These are phyloP conservation scores for Cytospora piceicola DNA, from an alignment of 2,329 filamentous ascomycete species.

Conservation along the genomic window DNA sequence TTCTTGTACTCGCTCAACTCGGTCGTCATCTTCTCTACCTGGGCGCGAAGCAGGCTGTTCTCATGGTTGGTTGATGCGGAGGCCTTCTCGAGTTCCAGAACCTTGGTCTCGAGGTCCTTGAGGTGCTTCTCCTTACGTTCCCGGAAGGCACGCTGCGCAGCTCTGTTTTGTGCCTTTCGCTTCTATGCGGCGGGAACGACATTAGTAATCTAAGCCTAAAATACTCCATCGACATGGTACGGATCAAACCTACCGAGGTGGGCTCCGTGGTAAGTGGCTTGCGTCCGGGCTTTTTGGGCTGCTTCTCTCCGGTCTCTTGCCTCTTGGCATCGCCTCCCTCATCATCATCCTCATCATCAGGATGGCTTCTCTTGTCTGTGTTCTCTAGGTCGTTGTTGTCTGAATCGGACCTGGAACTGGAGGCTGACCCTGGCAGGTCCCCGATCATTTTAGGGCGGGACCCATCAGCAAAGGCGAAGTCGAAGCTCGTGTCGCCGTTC, in stretches of 20 bases:
- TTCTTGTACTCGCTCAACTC: slow-evolving; percentile 93
- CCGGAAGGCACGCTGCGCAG: slow-evolving; percentile 89
- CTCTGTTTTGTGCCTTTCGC: slow-evolving; percentile 93
- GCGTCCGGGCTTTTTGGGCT: slow-evolving; percentile 91
- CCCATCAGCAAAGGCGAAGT: slow-evolving; percentile 65
- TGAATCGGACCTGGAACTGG: slow-evolving; percentile 49
- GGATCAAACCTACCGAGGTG: slow-evolving; percentile 74
- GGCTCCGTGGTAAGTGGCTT: slow-evolving; percentile 96
- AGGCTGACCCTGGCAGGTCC: slow-evolving; percentile 63
- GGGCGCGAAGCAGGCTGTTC: slow-evolving; percentile 80
- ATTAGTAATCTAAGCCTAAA: slow-evolving; percentile 34
- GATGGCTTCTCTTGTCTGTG: slow-evolving; percentile 73
- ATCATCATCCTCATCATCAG: slow-evolving; percentile 72
- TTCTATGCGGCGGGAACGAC: slow-evolving; percentile 59
- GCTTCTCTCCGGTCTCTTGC: slow-evolving; percentile 81
- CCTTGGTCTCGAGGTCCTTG: slow-evolving; percentile 80
- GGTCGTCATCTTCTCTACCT: slow-evolving; percentile 83
- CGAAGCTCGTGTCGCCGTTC: slow-evolving; percentile 74
- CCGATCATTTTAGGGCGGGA: slow-evolving; percentile 74
- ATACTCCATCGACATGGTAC: slow-evolving; percentile 4
- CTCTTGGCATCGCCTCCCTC: slow-evolving; percentile 64
- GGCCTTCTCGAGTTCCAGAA: slow-evolving; percentile 76
- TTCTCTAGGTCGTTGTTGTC: slow-evolving; percentile 70
- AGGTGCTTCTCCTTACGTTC: slow-evolving; percentile 93
- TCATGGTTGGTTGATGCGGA: slow-evolving; percentile 84